Evolutionary conservation across 148 eudicot species (phyloP), one percentile per base, ranked within the genome.

Genomic region (Diospyros kaki): DNA sequence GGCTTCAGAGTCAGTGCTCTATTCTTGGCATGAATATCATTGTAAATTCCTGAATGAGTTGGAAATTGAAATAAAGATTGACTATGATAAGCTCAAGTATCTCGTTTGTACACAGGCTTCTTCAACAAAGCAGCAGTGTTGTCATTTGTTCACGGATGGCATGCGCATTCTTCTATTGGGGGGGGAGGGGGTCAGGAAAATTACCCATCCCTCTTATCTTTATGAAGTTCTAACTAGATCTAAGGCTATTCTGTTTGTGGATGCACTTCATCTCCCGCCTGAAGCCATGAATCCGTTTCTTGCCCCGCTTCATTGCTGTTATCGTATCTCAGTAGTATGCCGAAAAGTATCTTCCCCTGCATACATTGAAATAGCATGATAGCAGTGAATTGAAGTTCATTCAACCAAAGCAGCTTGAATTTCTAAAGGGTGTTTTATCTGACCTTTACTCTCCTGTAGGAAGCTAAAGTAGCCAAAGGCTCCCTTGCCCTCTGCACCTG

Each of bases 401-500:
- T 18, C 12, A 6, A 42, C 6, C n/a, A 46, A 65, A 3, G 50
- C 40, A 2, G 55, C 10, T 12, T 71, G 9, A 58, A 28, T 14
- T 46, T 5, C n/a, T 38, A 60, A 42, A 42, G 63, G n/a, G 53
- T 38, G 11, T n/a, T 64, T 46, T 17, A 73, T 41, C 85, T 59
- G 38, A 91, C 98, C 92, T 94, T 90, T 70, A 77, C 82, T 75
- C 97, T 89, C 78, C 98, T 86, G 81, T 90, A 94, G 45, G 96
- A 82, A 55, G 98, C 97, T 75, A 94, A 86, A 80, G 97, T 94
- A 41, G 92, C 93, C 71, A 94, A 84, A 68, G 98, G 98, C 73
- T 94, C 98, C 4, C 80, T 90, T 51, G 86, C 83, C 75, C 86
- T 89, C 66, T 78, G 81, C 77, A 92, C 78, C 15, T 69, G 73